Evolutionary conservation across 495 filamentous ascomycete species (phyloP), one percentile per base, ranked within the genome.

Genomic region (Penicillium verhagenii): DNA sequence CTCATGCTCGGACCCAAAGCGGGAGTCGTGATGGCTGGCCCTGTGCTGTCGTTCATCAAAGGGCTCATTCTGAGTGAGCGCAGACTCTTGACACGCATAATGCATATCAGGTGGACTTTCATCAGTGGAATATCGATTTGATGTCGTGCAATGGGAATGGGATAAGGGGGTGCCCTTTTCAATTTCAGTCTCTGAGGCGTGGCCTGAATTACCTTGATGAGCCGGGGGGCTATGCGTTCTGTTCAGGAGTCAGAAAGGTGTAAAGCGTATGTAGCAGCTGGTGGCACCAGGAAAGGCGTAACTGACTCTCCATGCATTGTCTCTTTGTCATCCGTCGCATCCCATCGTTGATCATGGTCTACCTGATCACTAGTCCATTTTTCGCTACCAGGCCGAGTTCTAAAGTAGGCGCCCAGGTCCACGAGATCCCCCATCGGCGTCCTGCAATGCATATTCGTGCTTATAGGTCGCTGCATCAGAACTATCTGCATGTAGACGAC

Each of bases 401-500:
- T 35, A 21, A 37, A 45, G 0, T 52, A 39, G 6, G 39, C 16
- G 9, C 39, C 59, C 18, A 63, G 45, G 20, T 63, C 60, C 25
- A 66, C 66, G n/a, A 54, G 21, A 8, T 58, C 56, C 2, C 56
- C 57, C 43, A 64, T 53, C 1, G 54, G 54, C 0, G 57, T 51
- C 45, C 57, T 57, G 6, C 57, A 54, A 38, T 66, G 47, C 3
- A 56, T 38, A 1, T 48, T 51, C 11, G 38, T 55, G 13, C 50
- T 58, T 28, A 56, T 24, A 1, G 64, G 60, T 35, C 64, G 68
- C 38, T 65, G 56, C 67, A 70, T 61, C 13, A 73, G 33, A n/a
- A 76, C 66, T 16, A 74, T 59, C 25, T 73, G 61, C 66, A 74
- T 67, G 1, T 62, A 69, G n/a, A 64, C 48, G 7, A 66, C 71